A percentile compares a stretch with the other conserved stretches of the same genome.
phyloP scores from a whole-genome alignment of 495 filamentous ascomycete species.

The Neurospora sp. region DNA sequence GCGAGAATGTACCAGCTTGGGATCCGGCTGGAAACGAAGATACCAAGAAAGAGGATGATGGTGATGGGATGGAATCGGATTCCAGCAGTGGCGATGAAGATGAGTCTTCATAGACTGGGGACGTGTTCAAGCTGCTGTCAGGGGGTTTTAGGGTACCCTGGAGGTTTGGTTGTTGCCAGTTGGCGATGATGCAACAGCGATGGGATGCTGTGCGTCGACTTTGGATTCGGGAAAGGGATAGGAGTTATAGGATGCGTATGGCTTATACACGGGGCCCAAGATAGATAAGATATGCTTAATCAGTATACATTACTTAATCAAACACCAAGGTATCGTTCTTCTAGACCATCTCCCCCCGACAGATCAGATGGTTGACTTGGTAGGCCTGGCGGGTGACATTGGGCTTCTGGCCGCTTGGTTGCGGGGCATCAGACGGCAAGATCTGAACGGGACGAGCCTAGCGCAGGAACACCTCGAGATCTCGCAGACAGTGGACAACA shows the following conservation, averaged over 20 bases:
- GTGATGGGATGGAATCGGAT: slow-evolving; percentile 12
- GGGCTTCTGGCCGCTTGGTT: not conserved
- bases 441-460: not conserved
- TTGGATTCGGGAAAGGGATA: not conserved
- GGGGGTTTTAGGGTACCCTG: not conserved
- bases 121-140: not conserved
- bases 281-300: not conserved
- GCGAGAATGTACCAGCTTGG: slow-evolving; percentile 40
- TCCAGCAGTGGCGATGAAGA: slow-evolving; percentile 24
- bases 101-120: not conserved
- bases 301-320: not conserved
- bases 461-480: not conserved
- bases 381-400: not conserved
- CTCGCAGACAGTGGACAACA: not conserved
- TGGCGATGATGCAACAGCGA: not conserved
- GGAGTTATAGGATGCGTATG: not conserved
- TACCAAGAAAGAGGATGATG: slow-evolving; percentile 2
- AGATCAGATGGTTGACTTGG: not conserved
- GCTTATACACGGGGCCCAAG: not conserved
- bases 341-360: not conserved
- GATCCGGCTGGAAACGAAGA: slow-evolving; percentile 5
- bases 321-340: not conserved
- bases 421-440: not conserved
- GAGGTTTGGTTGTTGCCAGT: not conserved
- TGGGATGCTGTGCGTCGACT: not conserved